Evolutionary conservation across 1,284 basidiomycete genomes (phyloP).

Genomic region (Trametes sp.): DNA sequence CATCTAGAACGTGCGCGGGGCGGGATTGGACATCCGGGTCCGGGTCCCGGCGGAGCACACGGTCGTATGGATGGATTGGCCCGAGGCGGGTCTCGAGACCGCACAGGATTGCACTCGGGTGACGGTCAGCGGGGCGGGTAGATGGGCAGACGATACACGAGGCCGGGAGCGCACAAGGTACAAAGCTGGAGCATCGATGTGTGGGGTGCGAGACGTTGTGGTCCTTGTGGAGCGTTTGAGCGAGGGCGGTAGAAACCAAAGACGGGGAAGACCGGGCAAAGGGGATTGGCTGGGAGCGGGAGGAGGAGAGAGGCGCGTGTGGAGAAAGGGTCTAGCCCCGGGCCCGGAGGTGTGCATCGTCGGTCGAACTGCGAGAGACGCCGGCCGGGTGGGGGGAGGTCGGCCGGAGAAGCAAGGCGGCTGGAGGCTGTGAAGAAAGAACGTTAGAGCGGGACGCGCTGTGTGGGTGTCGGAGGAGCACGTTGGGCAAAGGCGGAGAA

Average conservation of each 20-base stretch:
- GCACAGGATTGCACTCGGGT: constrained; percentile 7
- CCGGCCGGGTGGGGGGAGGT: constrained; percentile 1
- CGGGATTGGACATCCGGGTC: constrained; percentile 13
- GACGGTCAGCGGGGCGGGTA: constrained; percentile 6
- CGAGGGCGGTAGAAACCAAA: neutral
- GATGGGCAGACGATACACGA: constrained; percentile 2
- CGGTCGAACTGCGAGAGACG: constrained; percentile 17
- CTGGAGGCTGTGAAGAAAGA: constrained; percentile 5
- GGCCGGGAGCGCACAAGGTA: constrained; percentile 1
- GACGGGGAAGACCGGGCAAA: constrained; percentile 6
- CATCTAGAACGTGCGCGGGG: constrained; percentile 4
- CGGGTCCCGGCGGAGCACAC: constrained; percentile 7
- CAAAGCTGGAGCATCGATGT: neutral
- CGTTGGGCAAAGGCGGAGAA: neutral
- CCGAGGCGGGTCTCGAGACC: constrained; percentile 15
- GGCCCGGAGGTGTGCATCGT: neutral
- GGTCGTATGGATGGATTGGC: neutral
- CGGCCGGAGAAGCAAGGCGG: neutral
- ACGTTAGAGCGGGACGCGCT: neutral
- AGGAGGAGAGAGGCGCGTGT: neutral
- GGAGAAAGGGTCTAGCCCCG: constrained; percentile 10
- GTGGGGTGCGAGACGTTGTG: constrained; percentile 9
- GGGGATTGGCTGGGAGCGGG: constrained; percentile 14
- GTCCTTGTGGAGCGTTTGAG: constrained; percentile 4
- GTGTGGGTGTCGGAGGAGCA: neutral